These are phyloP conservation scores for Talaromyces sp. DNA, from an alignment of 2,329 filamentous ascomycete genomes.

Conservation along the genomic window DNA sequence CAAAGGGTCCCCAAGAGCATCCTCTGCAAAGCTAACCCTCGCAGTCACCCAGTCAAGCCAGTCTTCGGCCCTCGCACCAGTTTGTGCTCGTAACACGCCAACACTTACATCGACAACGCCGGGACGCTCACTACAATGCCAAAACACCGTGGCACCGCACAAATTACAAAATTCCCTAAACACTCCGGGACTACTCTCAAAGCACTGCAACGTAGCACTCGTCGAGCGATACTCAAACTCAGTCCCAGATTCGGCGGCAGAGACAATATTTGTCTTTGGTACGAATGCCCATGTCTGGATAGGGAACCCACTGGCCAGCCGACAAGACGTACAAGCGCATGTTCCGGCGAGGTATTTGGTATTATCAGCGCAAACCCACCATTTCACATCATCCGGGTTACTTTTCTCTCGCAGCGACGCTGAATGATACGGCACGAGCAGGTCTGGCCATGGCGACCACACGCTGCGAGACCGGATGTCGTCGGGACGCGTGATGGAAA, in stretches of 20 bases:
- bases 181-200: constrained; percentile 51
- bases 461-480: constrained; percentile 37
- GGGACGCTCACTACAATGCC: constrained; percentile 51
- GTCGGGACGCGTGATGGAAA: constrained; percentile 55
- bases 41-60: constrained; percentile 61
- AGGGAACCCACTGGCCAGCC: constrained; percentile 57
- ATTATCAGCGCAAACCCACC: constrained; percentile 52
- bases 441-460: constrained; percentile 50
- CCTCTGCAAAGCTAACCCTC: constrained; percentile 57
- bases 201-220: constrained; percentile 47
- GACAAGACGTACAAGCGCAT: constrained; percentile 61
- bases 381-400: constrained; percentile 52
- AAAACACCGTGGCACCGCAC: constrained; percentile 64
- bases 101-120: constrained; percentile 61
- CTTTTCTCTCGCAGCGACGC: constrained; percentile 17
- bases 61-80: constrained; percentile 52
- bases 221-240: not conserved
- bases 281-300: constrained; percentile 65
- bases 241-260: constrained; percentile 13
- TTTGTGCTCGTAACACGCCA: constrained; percentile 50
- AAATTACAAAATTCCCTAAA: constrained; percentile 57
- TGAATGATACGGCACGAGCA: constrained; percentile 47
- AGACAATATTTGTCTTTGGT: constrained; percentile 52
- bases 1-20: constrained; percentile 33
- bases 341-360: constrained; percentile 56